phyloP scores from a whole-genome alignment of 495 filamentous ascomycete species.

The Hyphodiscus hymeniophilus region DNA sequence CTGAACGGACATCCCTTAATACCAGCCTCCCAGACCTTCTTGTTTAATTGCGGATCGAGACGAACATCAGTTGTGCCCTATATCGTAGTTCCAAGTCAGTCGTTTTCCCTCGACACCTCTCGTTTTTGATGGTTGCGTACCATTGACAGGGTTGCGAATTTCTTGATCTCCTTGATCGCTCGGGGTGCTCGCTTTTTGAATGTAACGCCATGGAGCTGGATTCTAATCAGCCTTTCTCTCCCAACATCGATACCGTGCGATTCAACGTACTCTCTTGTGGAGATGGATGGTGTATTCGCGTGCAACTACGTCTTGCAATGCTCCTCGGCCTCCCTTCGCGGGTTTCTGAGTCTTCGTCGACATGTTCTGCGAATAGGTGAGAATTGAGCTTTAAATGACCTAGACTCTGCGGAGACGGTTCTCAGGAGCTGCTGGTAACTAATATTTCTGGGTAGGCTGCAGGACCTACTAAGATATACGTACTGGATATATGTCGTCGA shows the following conservation, averaged over 20 bases:
- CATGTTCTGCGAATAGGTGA: slow-evolving; percentile 62
- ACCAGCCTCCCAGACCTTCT: slow-evolving; percentile 99
- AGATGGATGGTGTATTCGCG: slow-evolving; percentile 99
- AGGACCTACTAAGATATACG: slow-evolving; percentile 1
- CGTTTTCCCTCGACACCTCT: neutral
- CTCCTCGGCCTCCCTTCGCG: slow-evolving; percentile 75
- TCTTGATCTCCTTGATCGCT: slow-evolving; percentile 98
- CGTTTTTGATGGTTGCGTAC: slow-evolving; percentile 45
- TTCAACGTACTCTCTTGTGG: slow-evolving; percentile 92
- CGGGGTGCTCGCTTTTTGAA: slow-evolving; percentile 99
- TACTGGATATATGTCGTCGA: slow-evolving; percentile 21
- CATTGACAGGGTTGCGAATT: slow-evolving; percentile 88
- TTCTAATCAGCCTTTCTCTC: slow-evolving; percentile 16
- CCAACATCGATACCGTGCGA: slow-evolving; percentile 12
- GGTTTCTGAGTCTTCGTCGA: slow-evolving; percentile 58
- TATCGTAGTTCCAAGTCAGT: slow-evolving; percentile 9
- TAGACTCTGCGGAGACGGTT: too few relatives aligned
- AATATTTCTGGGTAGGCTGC: neutral
- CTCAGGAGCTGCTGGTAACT: too few relatives aligned
- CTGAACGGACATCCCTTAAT: slow-evolving; percentile 97
- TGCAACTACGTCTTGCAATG: slow-evolving; percentile 95
- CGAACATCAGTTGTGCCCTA: slow-evolving; percentile 97
- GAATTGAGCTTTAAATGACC: too few relatives aligned
- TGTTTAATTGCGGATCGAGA: slow-evolving; percentile 96
- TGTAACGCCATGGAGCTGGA: slow-evolving; percentile 84